These are phyloP conservation scores for Xanthoconium stramineum DNA, from an alignment of 768 basidiomycete genomes.

Conservation along the genomic window DNA sequence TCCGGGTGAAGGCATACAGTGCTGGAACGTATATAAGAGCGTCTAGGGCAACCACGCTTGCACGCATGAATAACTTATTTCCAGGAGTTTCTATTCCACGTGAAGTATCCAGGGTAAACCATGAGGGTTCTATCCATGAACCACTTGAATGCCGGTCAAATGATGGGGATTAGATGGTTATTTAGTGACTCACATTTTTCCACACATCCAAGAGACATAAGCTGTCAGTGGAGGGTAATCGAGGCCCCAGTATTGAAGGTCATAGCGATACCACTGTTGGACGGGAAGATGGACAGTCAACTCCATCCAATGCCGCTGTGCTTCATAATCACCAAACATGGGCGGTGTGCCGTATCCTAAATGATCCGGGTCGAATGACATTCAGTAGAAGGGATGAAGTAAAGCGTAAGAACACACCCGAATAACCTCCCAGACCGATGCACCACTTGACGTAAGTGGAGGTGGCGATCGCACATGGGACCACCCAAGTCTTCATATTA, in stretches of 20 bases:
- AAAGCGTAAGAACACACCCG: constrained; percentile 49
- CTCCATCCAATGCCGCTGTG: constrained; percentile 96
- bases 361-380: neutral
- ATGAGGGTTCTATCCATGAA: constrained; percentile 47
- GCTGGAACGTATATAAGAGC: constrained; percentile 73
- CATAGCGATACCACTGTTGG: constrained; percentile 82
- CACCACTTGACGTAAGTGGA: constrained; percentile 62
- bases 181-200: constrained; percentile 56
- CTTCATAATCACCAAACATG: constrained; percentile 91
- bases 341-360: constrained; percentile 70
- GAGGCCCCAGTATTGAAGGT: constrained; percentile 88
- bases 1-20: constrained; percentile 58
- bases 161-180: constrained; percentile 1
- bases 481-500: constrained; percentile 55
- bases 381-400: neutral
- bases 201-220: constrained; percentile 83
- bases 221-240: constrained; percentile 95
- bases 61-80: constrained; percentile 78
- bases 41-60: constrained; percentile 69
- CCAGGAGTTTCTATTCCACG: constrained; percentile 66
- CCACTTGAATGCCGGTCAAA: constrained; percentile 37
- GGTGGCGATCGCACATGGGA: constrained; percentile 52
- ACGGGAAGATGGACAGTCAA: constrained; percentile 74
- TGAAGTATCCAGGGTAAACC: constrained; percentile 71
- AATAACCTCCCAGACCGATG: constrained; percentile 76